These are phyloP conservation scores for Sutorius eximius DNA, from an alignment of 1,284 basidiomycete genomes.

Conservation along the genomic window DNA sequence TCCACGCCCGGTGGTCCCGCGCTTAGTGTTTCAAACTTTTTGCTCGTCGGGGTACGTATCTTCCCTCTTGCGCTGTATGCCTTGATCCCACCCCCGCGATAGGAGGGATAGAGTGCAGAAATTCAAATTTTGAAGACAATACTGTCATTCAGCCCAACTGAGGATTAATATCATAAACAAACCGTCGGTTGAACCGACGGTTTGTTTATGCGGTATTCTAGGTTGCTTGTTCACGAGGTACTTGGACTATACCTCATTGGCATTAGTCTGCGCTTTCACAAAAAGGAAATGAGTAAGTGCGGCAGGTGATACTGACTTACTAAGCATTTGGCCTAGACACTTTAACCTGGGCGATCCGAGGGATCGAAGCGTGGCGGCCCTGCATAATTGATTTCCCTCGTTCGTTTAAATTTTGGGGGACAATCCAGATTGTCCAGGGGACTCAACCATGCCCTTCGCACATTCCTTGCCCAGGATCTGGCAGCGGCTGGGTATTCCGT, in stretches of 20 bases:
- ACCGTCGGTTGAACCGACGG: too few species aligned
- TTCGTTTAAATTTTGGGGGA: not conserved
- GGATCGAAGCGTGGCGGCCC: not conserved
- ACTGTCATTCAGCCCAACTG: not conserved
- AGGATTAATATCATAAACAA: too few species aligned
- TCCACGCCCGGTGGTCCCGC: not conserved
- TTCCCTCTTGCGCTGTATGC: not conserved
- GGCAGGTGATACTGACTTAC: not conserved
- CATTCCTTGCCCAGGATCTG: not conserved
- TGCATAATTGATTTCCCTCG: not conserved
- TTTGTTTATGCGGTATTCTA: too few species aligned
- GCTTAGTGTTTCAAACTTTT: not conserved
- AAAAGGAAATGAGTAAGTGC: too few species aligned
- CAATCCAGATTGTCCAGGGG: too few species aligned
- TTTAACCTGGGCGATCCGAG: not conserved
- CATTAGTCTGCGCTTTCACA: too few species aligned
- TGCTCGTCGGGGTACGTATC: not conserved
- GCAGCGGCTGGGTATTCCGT: not conserved
- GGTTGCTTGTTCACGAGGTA: too few species aligned
- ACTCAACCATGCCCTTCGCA: not conserved
- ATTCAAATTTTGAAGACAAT: not conserved
- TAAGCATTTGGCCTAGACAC: not conserved
- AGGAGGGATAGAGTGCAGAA: not conserved
- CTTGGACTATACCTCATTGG: too few species aligned
- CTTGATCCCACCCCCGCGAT: not conserved